Evolutionary conservation across 257 asterid species (phyloP).

Genomic region (Plectranthus barbatus): DNA sequence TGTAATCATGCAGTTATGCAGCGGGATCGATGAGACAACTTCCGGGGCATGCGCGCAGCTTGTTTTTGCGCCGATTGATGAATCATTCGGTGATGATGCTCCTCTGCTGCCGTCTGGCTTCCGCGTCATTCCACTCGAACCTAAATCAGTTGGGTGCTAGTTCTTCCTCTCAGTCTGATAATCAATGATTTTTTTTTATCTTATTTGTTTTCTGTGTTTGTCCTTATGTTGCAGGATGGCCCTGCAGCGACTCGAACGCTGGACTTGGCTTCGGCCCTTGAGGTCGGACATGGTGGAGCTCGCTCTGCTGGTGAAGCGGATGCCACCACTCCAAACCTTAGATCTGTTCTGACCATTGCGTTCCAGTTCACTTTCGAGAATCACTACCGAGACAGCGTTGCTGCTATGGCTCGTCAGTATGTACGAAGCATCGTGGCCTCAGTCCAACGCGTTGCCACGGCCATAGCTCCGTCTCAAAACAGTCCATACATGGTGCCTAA

Average conservation of each 20-base stretch:
- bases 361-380: slow-evolving; percentile 89
- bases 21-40: slow-evolving; percentile 74
- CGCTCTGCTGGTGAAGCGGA: slow-evolving; percentile 52
- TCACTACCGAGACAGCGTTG: slow-evolving; percentile 77
- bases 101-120: slow-evolving; percentile 88
- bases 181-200: neutral
- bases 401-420: slow-evolving; percentile 93
- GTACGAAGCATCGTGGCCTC: slow-evolving; percentile 76
- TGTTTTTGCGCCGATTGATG: slow-evolving; percentile 91
- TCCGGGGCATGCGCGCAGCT: slow-evolving; percentile 87
- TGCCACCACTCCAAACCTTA: slow-evolving; percentile 36
- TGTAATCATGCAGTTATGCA: slow-evolving; percentile 53
- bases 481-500: slow-evolving; percentile 53
- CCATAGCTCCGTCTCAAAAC: slow-evolving; percentile 68
- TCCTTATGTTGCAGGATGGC: slow-evolving; percentile 44
- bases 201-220: neutral
- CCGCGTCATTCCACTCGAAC: slow-evolving; percentile 82
- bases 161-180: neutral
- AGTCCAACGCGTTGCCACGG: slow-evolving; percentile 87
- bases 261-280: slow-evolving; percentile 87
- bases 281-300: slow-evolving; percentile 57
- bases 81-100: slow-evolving; percentile 89
- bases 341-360: slow-evolving; percentile 86
- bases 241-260: slow-evolving; percentile 56
- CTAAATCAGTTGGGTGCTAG: slow-evolving; percentile 50